Base-by-base conservation (phyloP, 1,139 yeast species). In the Candida sp. region DNA sequence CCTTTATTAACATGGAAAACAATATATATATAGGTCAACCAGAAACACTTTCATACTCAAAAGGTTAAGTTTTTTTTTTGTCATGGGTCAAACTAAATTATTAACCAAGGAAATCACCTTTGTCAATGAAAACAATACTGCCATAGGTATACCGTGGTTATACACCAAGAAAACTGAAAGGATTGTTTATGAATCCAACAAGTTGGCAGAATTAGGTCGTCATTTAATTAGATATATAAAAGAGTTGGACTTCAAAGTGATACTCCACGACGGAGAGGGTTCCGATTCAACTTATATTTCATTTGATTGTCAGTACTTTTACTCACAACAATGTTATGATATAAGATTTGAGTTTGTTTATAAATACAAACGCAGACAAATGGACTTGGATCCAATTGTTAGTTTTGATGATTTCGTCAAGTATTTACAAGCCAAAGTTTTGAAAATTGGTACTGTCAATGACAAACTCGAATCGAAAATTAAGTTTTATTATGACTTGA, bases 341-440 rank as follows among this genome's bases (percentile, higher is more conserved):
- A 21, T 37, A 5, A 27, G 9, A 5, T 37, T 37, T 29, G 39
- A 37, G 8, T 37, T 37, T 22, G 30, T 32, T 5, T 37, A 37
- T 12, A 15, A 12, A 11, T 27, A 7, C 34, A 37, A 37, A 19
- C 33, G 34, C 4, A 4, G 9, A n/a, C 33, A 30, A 9, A 12
- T 22, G 6, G 34, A 29, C 9, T 15, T 37, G 9, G 39, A 37
- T 37, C 34, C 33, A 4, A 19, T 21, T 8, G 39, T 37, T 5
- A 29, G 33, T 7, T 37, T 27, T 15, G 39, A 37, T 5, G 34
- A 37, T 4, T 19, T 37, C 27, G 34, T 12, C 5, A 8, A 27
- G 9, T 37, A 37, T 15, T 37, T 37, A 21, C 33, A 37, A 15
- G 21, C 7, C 5, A 37, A 37, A 29, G 21, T 37, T 7, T 27